These are phyloP conservation scores for Boletus subcaerulescens DNA, from an alignment of 768 basidiomycete species.

Conservation along the genomic window DNA sequence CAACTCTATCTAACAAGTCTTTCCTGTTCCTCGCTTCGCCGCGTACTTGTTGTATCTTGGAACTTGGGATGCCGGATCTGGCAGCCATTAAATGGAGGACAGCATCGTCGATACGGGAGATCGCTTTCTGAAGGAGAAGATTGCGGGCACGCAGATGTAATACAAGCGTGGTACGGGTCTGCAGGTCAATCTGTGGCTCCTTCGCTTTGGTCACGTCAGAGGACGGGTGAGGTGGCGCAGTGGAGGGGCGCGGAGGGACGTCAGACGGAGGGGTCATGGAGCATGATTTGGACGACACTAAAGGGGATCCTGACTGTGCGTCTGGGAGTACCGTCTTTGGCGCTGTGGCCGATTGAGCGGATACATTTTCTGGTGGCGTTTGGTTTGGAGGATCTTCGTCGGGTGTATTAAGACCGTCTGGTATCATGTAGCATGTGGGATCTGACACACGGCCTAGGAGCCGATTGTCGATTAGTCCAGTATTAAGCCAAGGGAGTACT, in stretches of 20 bases:
- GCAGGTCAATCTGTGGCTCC: constrained; percentile 10
- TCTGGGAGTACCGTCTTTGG: constrained; percentile 8
- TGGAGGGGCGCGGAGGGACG: constrained; percentile 25
- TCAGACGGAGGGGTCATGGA: constrained; percentile 10
- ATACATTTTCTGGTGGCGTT: constrained; percentile 17
- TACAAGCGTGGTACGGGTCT: constrained; percentile 20
- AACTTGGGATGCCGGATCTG: constrained; percentile 31
- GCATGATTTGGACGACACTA: not conserved
- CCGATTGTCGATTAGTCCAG: not conserved
- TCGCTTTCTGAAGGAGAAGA: constrained; percentile 31
- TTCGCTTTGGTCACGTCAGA: constrained; percentile 10
- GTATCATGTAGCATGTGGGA: constrained; percentile 32
- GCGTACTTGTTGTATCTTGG: constrained; percentile 31
- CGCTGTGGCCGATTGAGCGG: constrained; percentile 11
- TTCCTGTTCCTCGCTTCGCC: constrained; percentile 31
- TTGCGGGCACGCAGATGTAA: constrained; percentile 30
- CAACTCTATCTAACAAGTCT: constrained; percentile 29
- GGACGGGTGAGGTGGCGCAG: constrained; percentile 26
- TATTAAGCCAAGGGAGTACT: not conserved
- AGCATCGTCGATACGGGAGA: constrained; percentile 32
- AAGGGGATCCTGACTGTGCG: constrained; percentile 4
- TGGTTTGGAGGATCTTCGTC: constrained; percentile 9
- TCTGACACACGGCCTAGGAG: not conserved
- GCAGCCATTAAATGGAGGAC: constrained; percentile 30
- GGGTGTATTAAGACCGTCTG: constrained; percentile 12